These are phyloP conservation scores for Oryza rufipogon DNA, from an alignment of 176 grass and related monocot species.

Conservation along the genomic window DNA sequence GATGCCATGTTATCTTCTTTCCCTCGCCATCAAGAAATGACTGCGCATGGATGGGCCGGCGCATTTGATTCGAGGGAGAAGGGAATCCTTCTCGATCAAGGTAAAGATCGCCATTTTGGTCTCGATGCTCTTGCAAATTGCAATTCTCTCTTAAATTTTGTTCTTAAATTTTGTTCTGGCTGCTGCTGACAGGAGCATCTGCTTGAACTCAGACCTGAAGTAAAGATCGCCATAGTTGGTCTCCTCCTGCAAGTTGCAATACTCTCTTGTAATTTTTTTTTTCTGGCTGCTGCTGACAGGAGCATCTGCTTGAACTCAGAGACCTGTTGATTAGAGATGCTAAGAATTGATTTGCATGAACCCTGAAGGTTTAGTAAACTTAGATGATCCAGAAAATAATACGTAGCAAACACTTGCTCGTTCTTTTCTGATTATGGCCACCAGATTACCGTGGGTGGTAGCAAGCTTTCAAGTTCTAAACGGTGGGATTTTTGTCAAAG, in stretches of 20 bases:
- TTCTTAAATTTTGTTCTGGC: no score
- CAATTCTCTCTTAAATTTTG: not conserved
- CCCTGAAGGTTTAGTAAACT: not conserved
- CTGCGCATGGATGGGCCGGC: no score
- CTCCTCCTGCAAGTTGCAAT: not conserved
- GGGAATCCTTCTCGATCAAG: slow-evolving; percentile 32
- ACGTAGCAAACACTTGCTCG: no score
- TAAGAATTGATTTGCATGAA: not conserved
- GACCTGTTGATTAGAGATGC: no score
- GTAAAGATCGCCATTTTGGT: not conserved
- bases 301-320: not conserved
- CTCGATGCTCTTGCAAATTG: not conserved
- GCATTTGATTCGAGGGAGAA: not conserved
- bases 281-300: not conserved
- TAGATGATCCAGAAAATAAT: not conserved
- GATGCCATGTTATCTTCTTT: slow-evolving; percentile 36
- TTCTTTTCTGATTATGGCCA: no score
- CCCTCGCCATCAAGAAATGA: slow-evolving; percentile 19
- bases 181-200: not conserved
- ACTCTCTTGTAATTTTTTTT: not conserved
- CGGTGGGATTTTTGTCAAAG: no score
- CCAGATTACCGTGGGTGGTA: no score
- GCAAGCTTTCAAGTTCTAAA: no score
- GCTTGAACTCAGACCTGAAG: not conserved
- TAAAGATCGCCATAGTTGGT: not conserved